phyloP scores from a whole-genome alignment of 495 filamentous ascomycete genomes.

The Lasiosphaeria miniovina region DNA sequence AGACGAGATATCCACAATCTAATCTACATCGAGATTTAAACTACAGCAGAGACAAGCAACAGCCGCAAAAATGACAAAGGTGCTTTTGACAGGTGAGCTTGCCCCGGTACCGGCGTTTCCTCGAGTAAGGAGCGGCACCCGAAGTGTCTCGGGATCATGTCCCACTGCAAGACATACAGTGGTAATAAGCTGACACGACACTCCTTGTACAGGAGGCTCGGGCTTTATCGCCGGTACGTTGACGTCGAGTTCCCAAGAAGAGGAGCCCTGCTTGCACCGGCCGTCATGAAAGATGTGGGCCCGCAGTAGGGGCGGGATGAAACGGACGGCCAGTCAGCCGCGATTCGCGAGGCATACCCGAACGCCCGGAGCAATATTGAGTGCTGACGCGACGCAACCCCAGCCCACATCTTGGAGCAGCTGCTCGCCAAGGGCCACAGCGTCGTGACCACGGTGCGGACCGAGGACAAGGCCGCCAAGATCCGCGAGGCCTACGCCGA shows the following conservation, averaged over 20 bases:
- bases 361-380: neutral
- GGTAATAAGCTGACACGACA: neutral
- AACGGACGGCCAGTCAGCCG: too few relatives aligned
- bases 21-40: too few relatives aligned
- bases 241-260: neutral
- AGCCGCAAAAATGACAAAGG: constrained; percentile 51
- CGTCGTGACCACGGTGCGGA: constrained; percentile 82
- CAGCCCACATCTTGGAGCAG: constrained; percentile 73
- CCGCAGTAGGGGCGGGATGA: too few relatives aligned
- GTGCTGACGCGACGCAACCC: constrained; percentile 11
- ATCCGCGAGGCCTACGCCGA: constrained; percentile 66
- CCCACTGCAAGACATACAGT: neutral
- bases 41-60: neutral
- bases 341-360: neutral
- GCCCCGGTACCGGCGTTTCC: neutral
- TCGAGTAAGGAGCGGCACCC: neutral
- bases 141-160: neutral
- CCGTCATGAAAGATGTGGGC: too few relatives aligned
- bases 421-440: constrained; percentile 66
- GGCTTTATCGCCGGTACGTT: constrained; percentile 50
- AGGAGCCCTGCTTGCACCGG: too few relatives aligned
- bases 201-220: constrained; percentile 37
- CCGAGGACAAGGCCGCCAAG: constrained; percentile 70
- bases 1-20: too few relatives aligned
- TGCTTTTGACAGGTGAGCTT: constrained; percentile 55